A percentile compares a stretch with the other conserved stretches of the same genome.
These are phyloP conservation scores for Ambispora gerdemannii DNA, from an alignment of 192 early-diverging fungal genomes.

Conservation along the genomic window DNA sequence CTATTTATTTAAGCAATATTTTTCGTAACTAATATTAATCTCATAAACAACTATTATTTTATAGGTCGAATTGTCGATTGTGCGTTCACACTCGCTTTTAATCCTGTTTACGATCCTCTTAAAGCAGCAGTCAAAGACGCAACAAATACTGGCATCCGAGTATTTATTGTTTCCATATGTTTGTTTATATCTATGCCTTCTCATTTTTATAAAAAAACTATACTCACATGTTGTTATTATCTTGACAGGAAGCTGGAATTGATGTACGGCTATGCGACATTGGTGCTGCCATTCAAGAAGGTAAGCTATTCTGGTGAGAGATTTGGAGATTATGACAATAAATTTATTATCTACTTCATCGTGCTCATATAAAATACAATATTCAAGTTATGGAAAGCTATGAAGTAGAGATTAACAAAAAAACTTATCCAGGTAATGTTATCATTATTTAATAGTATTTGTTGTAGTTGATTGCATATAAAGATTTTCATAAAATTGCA, in stretches of 20 bases:
- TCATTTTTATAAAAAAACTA: no score
- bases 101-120: constrained; percentile 84
- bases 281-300: constrained; percentile 91
- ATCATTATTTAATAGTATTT: not conserved
- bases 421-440: constrained; percentile 70
- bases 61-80: constrained; percentile 88
- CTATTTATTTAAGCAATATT: not conserved
- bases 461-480: not conserved
- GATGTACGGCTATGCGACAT: constrained; percentile 93
- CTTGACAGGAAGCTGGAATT: constrained; percentile 81
- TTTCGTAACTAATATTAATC: not conserved
- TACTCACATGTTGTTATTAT: no score
- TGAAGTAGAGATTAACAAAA: constrained; percentile 92
- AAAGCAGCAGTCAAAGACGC: constrained; percentile 89
- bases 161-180: constrained; percentile 73
- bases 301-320: not conserved
- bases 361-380: not conserved
- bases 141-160: constrained; percentile 90
- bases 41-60: not conserved
- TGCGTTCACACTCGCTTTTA: constrained; percentile 90
- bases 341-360: no score
- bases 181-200: no score
- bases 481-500: no score
- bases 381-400: constrained; percentile 91
- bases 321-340: no score